phyloP scores from a whole-genome alignment of 148 eudicot genomes.

The Rhododendron mucronatum region DNA sequence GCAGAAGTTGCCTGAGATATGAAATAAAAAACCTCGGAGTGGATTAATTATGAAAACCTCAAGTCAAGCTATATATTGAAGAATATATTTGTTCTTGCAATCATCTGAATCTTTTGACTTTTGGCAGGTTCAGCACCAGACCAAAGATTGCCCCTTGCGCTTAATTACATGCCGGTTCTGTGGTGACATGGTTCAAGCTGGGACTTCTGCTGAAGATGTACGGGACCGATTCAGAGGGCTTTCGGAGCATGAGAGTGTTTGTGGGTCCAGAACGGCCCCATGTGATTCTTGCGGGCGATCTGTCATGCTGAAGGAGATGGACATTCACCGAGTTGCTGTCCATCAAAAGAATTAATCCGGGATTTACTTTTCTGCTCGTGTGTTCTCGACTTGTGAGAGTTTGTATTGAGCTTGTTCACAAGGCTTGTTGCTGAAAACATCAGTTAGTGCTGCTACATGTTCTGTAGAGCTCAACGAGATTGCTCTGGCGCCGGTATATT shows the following conservation, averaged over 20 bases:
- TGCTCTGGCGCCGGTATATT: background rate
- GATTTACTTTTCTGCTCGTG: background rate
- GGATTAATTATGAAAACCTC: background rate
- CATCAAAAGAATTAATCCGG: slow-evolving; percentile 57
- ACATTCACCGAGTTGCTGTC: slow-evolving; percentile 83
- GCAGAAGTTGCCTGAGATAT: background rate
- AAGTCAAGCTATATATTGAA: background rate
- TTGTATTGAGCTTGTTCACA: background rate
- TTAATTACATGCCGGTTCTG: slow-evolving; percentile 80
- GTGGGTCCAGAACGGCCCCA: slow-evolving; percentile 91
- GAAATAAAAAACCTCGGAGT: background rate
- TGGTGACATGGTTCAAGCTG: slow-evolving; percentile 90
- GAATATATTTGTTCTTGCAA: background rate
- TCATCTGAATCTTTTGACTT: background rate
- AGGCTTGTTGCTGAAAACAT: background rate
- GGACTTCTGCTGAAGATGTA: slow-evolving; percentile 53
- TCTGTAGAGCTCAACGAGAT: background rate
- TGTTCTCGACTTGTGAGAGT: background rate
- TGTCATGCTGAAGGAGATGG: slow-evolving; percentile 94
- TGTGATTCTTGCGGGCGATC: slow-evolving; percentile 92
- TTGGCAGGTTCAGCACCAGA: slow-evolving; percentile 74
- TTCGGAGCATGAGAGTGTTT: slow-evolving; percentile 76
- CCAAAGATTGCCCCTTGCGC: slow-evolving; percentile 67
- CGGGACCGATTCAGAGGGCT: slow-evolving; percentile 79
- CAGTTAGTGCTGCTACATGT: background rate